phyloP scores from a whole-genome alignment of 2,329 filamentous ascomycete genomes.

The Ophiocordyceps australis region DNA sequence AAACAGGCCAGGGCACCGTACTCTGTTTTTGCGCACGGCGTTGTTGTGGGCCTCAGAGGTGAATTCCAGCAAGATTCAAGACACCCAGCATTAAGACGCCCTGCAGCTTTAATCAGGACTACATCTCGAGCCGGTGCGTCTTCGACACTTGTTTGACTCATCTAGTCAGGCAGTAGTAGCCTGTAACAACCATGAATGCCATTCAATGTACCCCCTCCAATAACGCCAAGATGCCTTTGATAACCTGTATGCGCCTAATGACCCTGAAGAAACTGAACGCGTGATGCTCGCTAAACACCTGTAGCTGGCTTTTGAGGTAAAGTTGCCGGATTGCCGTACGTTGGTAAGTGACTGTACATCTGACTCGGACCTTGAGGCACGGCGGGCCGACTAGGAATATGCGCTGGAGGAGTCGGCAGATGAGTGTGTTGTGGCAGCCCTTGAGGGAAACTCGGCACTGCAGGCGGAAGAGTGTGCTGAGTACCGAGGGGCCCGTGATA shows the following conservation, averaged over 20 bases:
- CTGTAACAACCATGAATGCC: conserved; percentile 11
- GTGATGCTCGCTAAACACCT: conserved; percentile 21
- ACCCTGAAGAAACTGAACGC: too few relatives aligned
- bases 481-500: conserved; percentile 22
- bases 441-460: conserved; percentile 17
- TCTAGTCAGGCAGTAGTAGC: conserved; percentile 4
- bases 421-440: conserved; percentile 22
- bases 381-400: conserved; percentile 26
- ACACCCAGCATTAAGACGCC: too few relatives aligned
- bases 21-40: too few relatives aligned
- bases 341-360: conserved; percentile 30
- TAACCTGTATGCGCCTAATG: conserved; percentile 16
- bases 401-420: conserved; percentile 19
- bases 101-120: conserved; percentile 2
- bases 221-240: conserved; percentile 21
- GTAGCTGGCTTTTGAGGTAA: conserved; percentile 40
- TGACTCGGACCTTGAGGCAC: conserved; percentile 23
- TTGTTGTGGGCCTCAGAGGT: too few relatives aligned
- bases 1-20: background rate
- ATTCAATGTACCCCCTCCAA: conserved; percentile 14
- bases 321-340: conserved; percentile 41
- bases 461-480: conserved; percentile 23
- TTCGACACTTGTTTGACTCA: too few relatives aligned
- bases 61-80: too few relatives aligned
- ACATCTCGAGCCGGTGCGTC: too few relatives aligned